Conservation (phyloP, 345 rosid species). For the Physaria fendleri region DNA sequence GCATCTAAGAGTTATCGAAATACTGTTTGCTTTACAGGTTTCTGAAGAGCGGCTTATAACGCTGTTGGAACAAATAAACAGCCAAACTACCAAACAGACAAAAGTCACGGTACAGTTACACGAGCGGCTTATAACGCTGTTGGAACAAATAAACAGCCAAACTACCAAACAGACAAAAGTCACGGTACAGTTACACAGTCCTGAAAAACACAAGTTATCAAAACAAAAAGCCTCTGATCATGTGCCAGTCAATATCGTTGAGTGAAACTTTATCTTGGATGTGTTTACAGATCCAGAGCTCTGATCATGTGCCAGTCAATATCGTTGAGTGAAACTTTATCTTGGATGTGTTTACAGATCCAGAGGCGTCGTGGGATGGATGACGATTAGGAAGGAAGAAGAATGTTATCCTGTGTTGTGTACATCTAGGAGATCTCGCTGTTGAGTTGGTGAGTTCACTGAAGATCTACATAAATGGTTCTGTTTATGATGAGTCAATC, state of each 20-base stretch:
- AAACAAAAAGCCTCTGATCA: neutral
- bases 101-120: conserved; percentile 71
- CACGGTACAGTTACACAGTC: conserved; percentile 44
- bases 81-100: conserved; percentile 79
- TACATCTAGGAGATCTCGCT: conserved; percentile 17
- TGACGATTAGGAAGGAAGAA: conserved; percentile 51
- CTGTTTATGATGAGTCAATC: conserved; percentile 18
- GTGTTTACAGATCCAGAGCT: conserved; percentile 61
- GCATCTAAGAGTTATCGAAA: neutral
- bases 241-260: neutral
- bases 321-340: neutral
- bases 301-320: neutral
- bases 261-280: neutral
- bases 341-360: conserved; percentile 45
- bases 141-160: conserved; percentile 93
- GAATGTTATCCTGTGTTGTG: neutral
- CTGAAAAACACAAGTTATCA: neutral
- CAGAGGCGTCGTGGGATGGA: conserved; percentile 91
- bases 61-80: conserved; percentile 87
- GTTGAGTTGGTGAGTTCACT: conserved; percentile 1
- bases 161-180: conserved; percentile 89
- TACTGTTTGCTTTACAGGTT: conserved; percentile 40
- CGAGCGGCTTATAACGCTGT: conserved; percentile 57
- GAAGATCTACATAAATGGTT: neutral
- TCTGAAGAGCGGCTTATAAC: conserved; percentile 87